Percentiles rank a stretch among this genome's conserved stretches.
Evolutionary conservation across 2,329 filamentous ascomycete genomes (phyloP).

Genomic region (Chaetomium sp.): DNA sequence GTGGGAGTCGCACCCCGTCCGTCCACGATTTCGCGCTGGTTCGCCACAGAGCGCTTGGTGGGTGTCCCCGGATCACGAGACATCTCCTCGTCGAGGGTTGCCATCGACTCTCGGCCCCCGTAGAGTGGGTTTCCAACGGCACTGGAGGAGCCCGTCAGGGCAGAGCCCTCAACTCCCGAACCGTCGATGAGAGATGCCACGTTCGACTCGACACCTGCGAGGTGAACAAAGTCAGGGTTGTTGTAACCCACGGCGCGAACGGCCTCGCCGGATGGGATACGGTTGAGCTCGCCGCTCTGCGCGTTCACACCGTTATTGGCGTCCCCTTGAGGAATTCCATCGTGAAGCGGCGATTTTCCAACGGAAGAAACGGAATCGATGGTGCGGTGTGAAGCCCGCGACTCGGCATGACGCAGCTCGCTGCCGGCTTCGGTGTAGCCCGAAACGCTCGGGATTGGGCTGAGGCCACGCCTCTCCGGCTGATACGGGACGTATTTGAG

Average conservation of each 20-base stretch:
- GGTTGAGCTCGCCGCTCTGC: slow-evolving; percentile 52
- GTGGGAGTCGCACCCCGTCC: slow-evolving; percentile 37
- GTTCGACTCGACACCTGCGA: slow-evolving; percentile 76
- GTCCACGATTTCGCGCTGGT: slow-evolving; percentile 33
- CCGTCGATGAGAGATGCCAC: slow-evolving; percentile 83
- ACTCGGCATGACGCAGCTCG: slow-evolving; percentile 51
- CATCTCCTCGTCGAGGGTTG: slow-evolving; percentile 28
- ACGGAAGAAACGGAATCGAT: slow-evolving; percentile 57
- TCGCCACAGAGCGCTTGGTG: slow-evolving; percentile 37
- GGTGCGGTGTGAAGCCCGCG: slow-evolving; percentile 43
- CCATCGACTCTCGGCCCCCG: slow-evolving; percentile 34
- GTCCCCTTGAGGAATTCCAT: slow-evolving; percentile 45
- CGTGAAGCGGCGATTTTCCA: slow-evolving; percentile 47
- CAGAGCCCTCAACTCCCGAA: slow-evolving; percentile 61
- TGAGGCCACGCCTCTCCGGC: slow-evolving; percentile 64
- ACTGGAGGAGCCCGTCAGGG: slow-evolving; percentile 56
- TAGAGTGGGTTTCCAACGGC: slow-evolving; percentile 43
- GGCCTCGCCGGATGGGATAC: slow-evolving; percentile 58
- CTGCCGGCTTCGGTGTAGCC: slow-evolving; percentile 70
- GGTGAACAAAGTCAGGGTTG: slow-evolving; percentile 69
- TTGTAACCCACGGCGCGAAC: slow-evolving; percentile 67
- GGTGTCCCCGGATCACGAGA: slow-evolving; percentile 29
- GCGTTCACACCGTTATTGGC: slow-evolving; percentile 51
- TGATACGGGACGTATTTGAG: slow-evolving; percentile 63
- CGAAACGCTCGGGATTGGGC: slow-evolving; percentile 87